A percentile compares a stretch with the other conserved stretches of the same genome.
These are phyloP conservation scores for Claviceps africana DNA, from an alignment of 2,329 filamentous ascomycete genomes.

Conservation along the genomic window DNA sequence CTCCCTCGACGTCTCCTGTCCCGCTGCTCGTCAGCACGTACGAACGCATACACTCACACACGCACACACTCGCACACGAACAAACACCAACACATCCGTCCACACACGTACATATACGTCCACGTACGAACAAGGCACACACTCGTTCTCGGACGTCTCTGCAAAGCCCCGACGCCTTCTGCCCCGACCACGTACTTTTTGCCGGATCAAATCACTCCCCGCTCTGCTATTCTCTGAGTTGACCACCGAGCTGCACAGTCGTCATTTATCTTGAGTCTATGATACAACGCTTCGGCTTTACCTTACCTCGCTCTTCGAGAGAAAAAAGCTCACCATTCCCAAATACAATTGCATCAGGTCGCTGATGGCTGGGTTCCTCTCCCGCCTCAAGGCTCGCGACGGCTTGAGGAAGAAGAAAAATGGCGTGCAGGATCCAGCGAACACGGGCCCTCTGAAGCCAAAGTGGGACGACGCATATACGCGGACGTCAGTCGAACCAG, in stretches of 20 bases:
- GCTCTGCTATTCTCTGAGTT: neutral
- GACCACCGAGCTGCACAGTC: neutral
- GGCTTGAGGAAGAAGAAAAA: slow-evolving; percentile 55
- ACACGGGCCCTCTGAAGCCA: slow-evolving; percentile 50
- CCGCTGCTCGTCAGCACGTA: neutral
- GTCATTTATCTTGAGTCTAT: neutral
- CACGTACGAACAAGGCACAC: neutral
- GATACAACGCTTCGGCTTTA: neutral
- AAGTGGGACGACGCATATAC: slow-evolving; percentile 82
- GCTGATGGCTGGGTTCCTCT: slow-evolving; percentile 45
- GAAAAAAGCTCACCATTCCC: neutral
- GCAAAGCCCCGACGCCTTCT: neutral
- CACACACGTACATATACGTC: too few relatives aligned
- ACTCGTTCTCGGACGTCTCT: neutral
- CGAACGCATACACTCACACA: neutral
- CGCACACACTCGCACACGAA: neutral
- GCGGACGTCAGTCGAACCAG: slow-evolving; percentile 67
- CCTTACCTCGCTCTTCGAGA: neutral
- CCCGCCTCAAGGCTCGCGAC: slow-evolving; percentile 64
- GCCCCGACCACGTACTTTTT: neutral
- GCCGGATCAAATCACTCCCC: neutral
- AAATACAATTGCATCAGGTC: neutral
- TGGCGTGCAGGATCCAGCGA: slow-evolving; percentile 32
- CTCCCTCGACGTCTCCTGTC: neutral
- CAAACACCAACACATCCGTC: neutral